A percentile compares a stretch with the other conserved stretches of the same genome.
Conservation (phyloP, 495 filamentous ascomycete genomes). For the Xylaria venustula region DNA sequence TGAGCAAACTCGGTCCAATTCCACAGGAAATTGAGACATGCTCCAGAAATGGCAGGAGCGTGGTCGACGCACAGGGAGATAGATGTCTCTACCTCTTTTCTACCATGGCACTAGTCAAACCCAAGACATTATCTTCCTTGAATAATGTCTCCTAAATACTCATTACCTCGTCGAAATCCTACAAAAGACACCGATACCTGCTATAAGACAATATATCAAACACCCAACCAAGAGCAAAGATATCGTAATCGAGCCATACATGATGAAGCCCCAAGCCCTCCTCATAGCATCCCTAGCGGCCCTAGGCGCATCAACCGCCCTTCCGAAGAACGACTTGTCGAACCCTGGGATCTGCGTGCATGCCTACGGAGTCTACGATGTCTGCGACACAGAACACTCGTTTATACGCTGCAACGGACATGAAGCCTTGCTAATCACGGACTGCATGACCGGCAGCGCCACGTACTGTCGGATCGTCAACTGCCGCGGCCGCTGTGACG, state of each 20-base stretch:
- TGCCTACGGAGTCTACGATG: conserved; percentile 7
- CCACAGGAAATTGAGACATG: not conserved
- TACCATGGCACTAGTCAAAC: too few relatives aligned
- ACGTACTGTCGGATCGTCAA: conserved; percentile 6
- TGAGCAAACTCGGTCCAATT: not conserved
- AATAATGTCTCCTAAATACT: too few relatives aligned
- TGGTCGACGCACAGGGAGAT: not conserved
- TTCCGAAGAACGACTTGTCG: not conserved
- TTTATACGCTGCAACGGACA: conserved; percentile 11
- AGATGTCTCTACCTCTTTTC: not conserved
- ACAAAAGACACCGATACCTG: not conserved
- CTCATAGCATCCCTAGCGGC: not conserved
- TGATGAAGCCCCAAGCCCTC: conserved; percentile 2
- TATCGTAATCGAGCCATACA: too few relatives aligned
- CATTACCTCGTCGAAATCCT: too few relatives aligned
- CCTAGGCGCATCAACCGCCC: not conserved
- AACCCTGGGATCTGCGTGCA: not conserved
- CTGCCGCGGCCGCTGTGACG: conserved; percentile 5
- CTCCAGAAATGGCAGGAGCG: not conserved
- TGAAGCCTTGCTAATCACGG: not conserved
- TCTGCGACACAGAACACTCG: conserved; percentile 13
- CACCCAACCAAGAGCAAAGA: too few relatives aligned
- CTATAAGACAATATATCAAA: too few relatives aligned
- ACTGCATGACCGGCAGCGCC: not conserved
- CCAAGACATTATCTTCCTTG: too few relatives aligned